A percentile compares a stretch with the other conserved stretches of the same genome.
phyloP scores from a whole-genome alignment of 345 rosid species.

The Aquilaria malaccensis region DNA sequence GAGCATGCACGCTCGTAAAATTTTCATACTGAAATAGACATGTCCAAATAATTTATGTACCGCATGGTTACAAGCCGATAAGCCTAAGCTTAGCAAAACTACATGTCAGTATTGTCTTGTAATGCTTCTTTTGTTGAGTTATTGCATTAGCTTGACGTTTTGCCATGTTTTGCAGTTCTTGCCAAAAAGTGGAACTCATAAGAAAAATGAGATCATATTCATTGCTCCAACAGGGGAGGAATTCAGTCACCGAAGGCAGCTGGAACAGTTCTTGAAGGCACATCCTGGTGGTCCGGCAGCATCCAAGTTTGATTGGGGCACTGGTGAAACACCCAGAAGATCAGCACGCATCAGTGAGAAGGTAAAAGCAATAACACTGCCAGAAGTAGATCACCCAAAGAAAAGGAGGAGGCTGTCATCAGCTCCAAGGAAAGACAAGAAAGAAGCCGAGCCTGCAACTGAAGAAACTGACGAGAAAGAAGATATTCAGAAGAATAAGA shows the following conservation, averaged over 20 bases:
- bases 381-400: slow-evolving; percentile 44
- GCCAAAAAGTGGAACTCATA: slow-evolving; percentile 38
- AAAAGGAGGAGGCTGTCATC: slow-evolving; percentile 40
- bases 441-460: slow-evolving; percentile 32
- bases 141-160: not conserved
- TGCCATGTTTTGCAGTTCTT: slow-evolving; percentile 31
- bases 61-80: too few relatives aligned
- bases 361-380: slow-evolving; percentile 28
- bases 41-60: too few relatives aligned
- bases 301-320: slow-evolving; percentile 60
- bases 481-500: slow-evolving; percentile 24
- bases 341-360: slow-evolving; percentile 64
- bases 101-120: too few relatives aligned
- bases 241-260: slow-evolving; percentile 37
- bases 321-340: slow-evolving; percentile 66
- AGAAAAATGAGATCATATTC: slow-evolving; percentile 56
- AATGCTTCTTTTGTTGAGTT: not conserved
- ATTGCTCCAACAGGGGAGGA: slow-evolving; percentile 68
- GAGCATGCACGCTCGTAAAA: too few relatives aligned
- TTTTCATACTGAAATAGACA: too few relatives aligned
- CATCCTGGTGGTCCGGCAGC: slow-evolving; percentile 48
- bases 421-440: slow-evolving; percentile 40
- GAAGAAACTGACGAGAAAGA: slow-evolving; percentile 28
- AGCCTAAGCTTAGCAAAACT: too few relatives aligned
- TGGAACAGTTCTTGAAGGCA: slow-evolving; percentile 62